These are phyloP conservation scores for Aureobasidium sp. DNA, from an alignment of 2,329 filamentous ascomycete genomes.

Conservation along the genomic window DNA sequence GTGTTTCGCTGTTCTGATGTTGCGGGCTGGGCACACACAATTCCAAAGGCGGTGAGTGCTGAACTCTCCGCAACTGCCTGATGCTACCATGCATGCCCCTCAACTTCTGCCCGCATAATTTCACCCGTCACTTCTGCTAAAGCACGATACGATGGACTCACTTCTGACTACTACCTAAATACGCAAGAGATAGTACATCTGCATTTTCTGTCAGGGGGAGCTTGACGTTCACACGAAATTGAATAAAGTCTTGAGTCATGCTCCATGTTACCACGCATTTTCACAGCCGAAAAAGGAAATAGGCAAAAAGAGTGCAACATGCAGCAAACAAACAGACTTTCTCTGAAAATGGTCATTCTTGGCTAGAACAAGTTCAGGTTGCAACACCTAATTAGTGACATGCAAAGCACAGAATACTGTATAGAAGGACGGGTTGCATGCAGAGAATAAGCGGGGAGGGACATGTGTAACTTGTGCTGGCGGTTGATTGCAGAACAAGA, in stretches of 20 bases:
- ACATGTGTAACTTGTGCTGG: not conserved
- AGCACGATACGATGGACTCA: too few relatives aligned
- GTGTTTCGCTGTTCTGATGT: slow-evolving; percentile 3
- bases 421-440: not conserved
- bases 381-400: not conserved
- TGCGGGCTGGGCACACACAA: not conserved
- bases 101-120: not conserved
- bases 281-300: not conserved
- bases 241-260: not conserved
- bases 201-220: not conserved
- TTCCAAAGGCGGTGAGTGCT: slow-evolving; percentile 5
- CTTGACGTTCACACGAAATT: not conserved
- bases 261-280: not conserved
- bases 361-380: not conserved
- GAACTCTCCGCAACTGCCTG: not conserved
- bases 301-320: not conserved
- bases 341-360: not conserved
- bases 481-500: slow-evolving; percentile 1
- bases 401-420: slow-evolving; percentile 1
- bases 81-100: not conserved
- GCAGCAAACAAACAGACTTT: not conserved
- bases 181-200: not conserved
- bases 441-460: slow-evolving; percentile 2
- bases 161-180: not conserved
- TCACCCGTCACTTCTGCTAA: not conserved